Conservation (phyloP, 2,329 filamentous ascomycete species). For the Pseudogymnoascus sp. region DNA sequence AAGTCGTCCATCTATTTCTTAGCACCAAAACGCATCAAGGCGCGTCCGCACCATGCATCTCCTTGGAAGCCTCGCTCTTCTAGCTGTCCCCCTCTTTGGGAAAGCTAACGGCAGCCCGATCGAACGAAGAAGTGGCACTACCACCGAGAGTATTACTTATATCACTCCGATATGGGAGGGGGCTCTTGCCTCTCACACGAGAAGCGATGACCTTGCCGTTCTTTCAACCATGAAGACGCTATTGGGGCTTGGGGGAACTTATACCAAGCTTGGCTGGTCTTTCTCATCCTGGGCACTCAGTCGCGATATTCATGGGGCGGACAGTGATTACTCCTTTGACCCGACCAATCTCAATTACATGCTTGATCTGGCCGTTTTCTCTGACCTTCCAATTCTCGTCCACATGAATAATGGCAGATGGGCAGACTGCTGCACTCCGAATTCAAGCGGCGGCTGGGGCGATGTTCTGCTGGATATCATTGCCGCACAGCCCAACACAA, state of each 20-base stretch:
- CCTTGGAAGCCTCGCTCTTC: neutral
- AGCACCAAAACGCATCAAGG: neutral
- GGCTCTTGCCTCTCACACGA: conserved; percentile 12
- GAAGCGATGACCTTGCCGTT: conserved; percentile 11
- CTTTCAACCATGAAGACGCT: conserved; percentile 12
- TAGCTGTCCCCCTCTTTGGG: neutral
- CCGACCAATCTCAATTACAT: conserved; percentile 16
- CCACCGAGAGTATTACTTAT: conserved; percentile 12
- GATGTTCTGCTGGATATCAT: conserved; percentile 15
- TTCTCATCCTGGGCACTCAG: conserved; percentile 17
- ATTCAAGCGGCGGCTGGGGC: conserved; percentile 14
- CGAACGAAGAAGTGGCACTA: conserved; percentile 10
- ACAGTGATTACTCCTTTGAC: conserved; percentile 14
- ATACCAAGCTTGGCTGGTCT: conserved; percentile 16
- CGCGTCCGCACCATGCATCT: neutral
- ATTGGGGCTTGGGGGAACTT: conserved; percentile 11
- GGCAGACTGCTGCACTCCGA: conserved; percentile 17
- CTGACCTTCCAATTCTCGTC: conserved; percentile 12
- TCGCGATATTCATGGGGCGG: conserved; percentile 12
- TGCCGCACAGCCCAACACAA: conserved; percentile 13
- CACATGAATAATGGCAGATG: conserved; percentile 17
- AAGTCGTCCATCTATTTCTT: neutral
- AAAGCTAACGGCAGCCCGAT: neutral
- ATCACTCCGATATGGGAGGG: conserved; percentile 17
- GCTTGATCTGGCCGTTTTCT: conserved; percentile 8